Percentiles rank a stretch among this genome's conserved stretches.
Evolutionary conservation across 2,329 filamentous ascomycete genomes (phyloP).

Genomic region (Diaporthe eres): DNA sequence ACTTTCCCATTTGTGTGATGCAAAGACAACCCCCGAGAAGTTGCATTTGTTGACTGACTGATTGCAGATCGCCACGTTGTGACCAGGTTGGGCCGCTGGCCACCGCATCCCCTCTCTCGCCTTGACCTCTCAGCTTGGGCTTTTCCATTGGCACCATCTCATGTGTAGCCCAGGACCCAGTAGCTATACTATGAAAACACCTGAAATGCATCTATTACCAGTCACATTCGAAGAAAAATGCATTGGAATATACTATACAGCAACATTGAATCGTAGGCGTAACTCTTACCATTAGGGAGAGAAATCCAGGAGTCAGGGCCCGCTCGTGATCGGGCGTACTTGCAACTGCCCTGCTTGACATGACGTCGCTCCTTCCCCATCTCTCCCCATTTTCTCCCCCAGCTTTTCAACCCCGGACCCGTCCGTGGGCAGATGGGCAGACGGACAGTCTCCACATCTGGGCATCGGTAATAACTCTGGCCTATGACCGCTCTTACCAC

Average conservation of each 20-base stretch:
- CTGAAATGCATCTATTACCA: not conserved
- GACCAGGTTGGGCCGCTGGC: not conserved
- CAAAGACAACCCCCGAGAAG: not conserved
- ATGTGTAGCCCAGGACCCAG: not conserved
- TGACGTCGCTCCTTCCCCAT: constrained; percentile 20
- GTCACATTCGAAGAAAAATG: not conserved
- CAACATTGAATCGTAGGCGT: too few species aligned
- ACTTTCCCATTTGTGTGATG: not conserved
- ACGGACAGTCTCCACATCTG: constrained; percentile 1
- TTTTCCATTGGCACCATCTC: not conserved
- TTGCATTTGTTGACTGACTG: not conserved
- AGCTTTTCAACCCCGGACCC: constrained; percentile 27
- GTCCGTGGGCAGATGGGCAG: not conserved
- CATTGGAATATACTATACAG: not conserved
- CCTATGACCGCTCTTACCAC: constrained; percentile 8
- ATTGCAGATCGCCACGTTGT: constrained; percentile 1
- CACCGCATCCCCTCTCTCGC: not conserved
- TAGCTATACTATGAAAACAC: too few species aligned
- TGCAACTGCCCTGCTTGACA: not conserved
- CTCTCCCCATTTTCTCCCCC: not conserved
- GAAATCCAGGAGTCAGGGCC: not conserved
- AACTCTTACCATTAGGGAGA: not conserved
- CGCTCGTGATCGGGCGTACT: not conserved
- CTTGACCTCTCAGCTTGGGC: not conserved
- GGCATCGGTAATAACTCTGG: constrained; percentile 6